Conservation (phyloP, 331 rosid species). For the Saraca asoca region DNA sequence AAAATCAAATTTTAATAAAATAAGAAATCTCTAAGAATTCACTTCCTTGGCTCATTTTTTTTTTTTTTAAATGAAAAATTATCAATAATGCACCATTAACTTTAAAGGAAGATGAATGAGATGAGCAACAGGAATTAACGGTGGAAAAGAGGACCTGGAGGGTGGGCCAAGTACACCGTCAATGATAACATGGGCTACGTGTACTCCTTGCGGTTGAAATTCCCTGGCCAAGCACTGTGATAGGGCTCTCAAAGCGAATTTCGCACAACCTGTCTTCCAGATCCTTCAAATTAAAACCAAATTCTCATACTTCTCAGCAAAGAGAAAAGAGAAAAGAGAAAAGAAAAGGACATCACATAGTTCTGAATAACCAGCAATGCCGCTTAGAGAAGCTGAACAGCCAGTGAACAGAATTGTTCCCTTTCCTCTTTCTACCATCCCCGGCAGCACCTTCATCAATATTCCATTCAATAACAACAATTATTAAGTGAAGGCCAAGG, state of each 20-base stretch:
- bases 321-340: not conserved
- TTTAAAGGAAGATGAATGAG: not conserved
- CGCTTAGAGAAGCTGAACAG: slow-evolving; percentile 80
- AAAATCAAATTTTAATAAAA: too few species aligned
- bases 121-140: too few species aligned
- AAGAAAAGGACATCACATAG: slow-evolving; percentile 48
- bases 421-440: slow-evolving; percentile 89
- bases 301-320: not conserved
- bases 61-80: too few species aligned
- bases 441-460: slow-evolving; percentile 64
- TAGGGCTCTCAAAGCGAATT: slow-evolving; percentile 84
- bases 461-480: too few species aligned
- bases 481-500: too few species aligned
- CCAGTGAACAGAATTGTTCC: slow-evolving; percentile 94
- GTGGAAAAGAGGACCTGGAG: slow-evolving; percentile 49
- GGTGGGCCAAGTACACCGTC: slow-evolving; percentile 79
- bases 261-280: slow-evolving; percentile 74
- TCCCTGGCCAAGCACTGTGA: slow-evolving; percentile 88
- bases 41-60: too few species aligned
- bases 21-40: too few species aligned
- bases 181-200: slow-evolving; percentile 85
- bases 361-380: slow-evolving; percentile 76
- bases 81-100: too few species aligned
- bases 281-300: not conserved
- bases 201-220: slow-evolving; percentile 87